Conservation (phyloP, 495 filamentous ascomycete genomes). For the Penicillium cataractarum region DNA sequence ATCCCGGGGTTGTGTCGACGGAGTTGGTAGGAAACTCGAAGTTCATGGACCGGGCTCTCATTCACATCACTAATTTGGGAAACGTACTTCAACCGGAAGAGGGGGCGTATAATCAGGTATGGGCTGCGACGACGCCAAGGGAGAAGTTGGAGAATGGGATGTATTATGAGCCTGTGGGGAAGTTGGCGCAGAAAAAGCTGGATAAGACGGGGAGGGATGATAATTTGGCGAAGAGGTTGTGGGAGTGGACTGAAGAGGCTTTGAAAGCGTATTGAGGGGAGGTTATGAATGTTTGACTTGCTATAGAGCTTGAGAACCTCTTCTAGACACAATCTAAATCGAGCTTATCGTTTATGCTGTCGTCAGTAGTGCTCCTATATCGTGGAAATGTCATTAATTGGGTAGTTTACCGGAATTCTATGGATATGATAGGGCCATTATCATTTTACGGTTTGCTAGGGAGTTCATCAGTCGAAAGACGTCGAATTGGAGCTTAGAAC, state of each 20-base stretch:
- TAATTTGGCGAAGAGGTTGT: constrained; percentile 51
- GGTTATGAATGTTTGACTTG: neutral
- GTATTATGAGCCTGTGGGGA: constrained; percentile 58
- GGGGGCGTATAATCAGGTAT: constrained; percentile 58
- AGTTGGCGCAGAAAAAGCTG: constrained; percentile 24
- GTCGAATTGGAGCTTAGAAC: neutral
- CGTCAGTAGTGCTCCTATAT: neutral
- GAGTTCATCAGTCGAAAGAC: neutral
- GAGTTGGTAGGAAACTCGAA: constrained; percentile 37
- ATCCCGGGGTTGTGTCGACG: constrained; percentile 46
- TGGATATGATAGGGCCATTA: neutral
- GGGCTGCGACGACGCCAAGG: constrained; percentile 48
- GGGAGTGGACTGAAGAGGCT: constrained; percentile 55
- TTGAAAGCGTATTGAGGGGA: constrained; percentile 14
- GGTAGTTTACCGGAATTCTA: neutral
- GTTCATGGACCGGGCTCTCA: constrained; percentile 15
- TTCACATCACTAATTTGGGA: constrained; percentile 22
- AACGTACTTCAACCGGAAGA: constrained; percentile 18
- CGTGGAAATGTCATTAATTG: too few species aligned
- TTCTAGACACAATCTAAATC: neutral
- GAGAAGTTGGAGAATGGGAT: constrained; percentile 38
- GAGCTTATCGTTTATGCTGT: neutral
- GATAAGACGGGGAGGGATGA: constrained; percentile 36
- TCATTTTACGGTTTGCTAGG: neutral
- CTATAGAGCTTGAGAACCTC: neutral